Conservation (phyloP, 1,284 basidiomycete species). For the Leccinum laetum region DNA sequence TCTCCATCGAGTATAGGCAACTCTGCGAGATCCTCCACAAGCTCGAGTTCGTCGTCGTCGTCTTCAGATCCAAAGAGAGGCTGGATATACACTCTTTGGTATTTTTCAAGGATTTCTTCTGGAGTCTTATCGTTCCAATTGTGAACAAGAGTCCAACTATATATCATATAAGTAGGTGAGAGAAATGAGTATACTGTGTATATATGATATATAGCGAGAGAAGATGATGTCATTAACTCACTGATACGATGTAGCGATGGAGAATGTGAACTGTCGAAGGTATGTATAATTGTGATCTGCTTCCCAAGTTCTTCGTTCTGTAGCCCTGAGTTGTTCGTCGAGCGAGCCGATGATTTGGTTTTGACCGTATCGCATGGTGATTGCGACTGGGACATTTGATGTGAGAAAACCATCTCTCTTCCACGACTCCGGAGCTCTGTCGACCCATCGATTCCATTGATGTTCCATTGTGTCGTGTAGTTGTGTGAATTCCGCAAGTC, state of each 20-base stretch:
- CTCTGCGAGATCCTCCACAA: background rate
- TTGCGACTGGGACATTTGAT: accelerated
- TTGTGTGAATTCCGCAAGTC: background rate
- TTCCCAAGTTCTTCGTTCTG: background rate
- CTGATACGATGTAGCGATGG: background rate
- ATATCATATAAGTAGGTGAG: no score
- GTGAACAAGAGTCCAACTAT: background rate
- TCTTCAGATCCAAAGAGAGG: background rate
- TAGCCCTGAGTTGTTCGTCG: accelerated
- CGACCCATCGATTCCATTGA: background rate
- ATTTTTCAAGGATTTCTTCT: background rate
- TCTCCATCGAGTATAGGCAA: background rate
- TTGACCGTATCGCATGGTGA: background rate
- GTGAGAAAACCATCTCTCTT: background rate
- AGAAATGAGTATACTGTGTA: no score
- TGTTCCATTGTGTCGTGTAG: background rate
- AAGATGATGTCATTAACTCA: no score
- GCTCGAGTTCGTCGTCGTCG: background rate
- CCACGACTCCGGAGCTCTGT: background rate
- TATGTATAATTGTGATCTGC: background rate
- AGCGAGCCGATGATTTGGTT: background rate
- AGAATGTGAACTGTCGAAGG: background rate
- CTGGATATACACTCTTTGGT: background rate
- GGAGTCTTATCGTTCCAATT: background rate
- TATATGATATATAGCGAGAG: no score